Base-by-base conservation (phyloP, 768 basidiomycete genomes). In the Suillus cothurnatus region DNA sequence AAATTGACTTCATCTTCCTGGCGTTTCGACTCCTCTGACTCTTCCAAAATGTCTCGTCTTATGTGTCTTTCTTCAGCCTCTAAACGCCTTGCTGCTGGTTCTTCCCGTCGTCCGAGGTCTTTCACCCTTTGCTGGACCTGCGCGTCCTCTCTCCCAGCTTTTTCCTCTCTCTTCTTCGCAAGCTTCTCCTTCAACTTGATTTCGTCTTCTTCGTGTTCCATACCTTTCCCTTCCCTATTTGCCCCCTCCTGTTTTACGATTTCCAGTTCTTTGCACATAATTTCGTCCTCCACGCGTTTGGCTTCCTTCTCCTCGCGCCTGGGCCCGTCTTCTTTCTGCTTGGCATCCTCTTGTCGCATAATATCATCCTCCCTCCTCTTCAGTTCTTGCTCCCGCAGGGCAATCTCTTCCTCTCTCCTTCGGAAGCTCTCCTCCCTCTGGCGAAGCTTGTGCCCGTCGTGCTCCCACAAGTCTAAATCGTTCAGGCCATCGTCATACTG, bases 401-500 rank as follows among this genome's bases (percentile, higher is more conserved):
- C 31, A 32, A 53, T 12, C 19, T 32, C 78, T 50, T 77, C 74
- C 53, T 80, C 75, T 60, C 71, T 75, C 69, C 65, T 73, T 45
- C 67, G 74, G 61, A 71, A 64, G 71, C 73, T 70, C 63, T 70
- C 73, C 31, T 74, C 77, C 53, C 75, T 74, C 12, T 76, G 74
- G 47, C 74, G 78, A 66, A 73, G 73, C 3, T 68, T 71, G 49
- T 72, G 71, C 36, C 74, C 75, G 26, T 73, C 72, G 64, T 73
- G 79, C 67, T 69, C 74, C 39, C 67, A 70, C 69, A 75, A 76
- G 26, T 56, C 66, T 63, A 61, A 41, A 19, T 68, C 74, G 52
- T 79, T 79, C 31, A 73, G 68, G 14, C 65, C 71, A 26, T 77
- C 75, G 0, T 73, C 73, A 26, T 67, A 71, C 23, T 66, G 62